A percentile compares a stretch with the other conserved stretches of the same genome.
Conservation (phyloP, 2,329 filamentous ascomycete species). For the Tolypocladium tropicale region DNA sequence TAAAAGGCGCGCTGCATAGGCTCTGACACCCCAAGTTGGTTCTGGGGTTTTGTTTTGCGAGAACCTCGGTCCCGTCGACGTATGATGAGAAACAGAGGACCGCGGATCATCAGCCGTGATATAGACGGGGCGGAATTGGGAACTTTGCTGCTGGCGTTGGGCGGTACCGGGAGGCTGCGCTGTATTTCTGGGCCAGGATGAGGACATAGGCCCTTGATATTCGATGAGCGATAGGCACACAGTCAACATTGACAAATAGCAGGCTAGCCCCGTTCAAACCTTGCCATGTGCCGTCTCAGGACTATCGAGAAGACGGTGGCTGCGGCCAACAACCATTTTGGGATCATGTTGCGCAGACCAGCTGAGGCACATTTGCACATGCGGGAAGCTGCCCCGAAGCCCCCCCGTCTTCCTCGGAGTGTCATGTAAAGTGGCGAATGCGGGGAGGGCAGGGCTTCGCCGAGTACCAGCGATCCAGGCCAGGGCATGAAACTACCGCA, state of each 20-base stretch:
- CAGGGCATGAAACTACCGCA: neutral
- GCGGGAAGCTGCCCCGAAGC: neutral
- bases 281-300: neutral
- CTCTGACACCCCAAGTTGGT: neutral
- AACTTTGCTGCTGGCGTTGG: neutral
- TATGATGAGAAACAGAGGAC: neutral
- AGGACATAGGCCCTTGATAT: neutral
- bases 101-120: neutral
- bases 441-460: neutral
- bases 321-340: neutral
- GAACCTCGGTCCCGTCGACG: neutral
- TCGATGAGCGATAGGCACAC: neutral
- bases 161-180: neutral
- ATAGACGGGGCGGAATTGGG: neutral
- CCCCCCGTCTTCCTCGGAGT: neutral
- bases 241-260: neutral
- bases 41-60: neutral
- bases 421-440: neutral
- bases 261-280: neutral
- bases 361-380: slow-evolving; percentile 6
- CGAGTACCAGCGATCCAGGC: neutral
- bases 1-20: neutral
- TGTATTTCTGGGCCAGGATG: neutral
- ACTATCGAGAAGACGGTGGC: neutral
- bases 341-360: neutral